Conservation (phyloP, 2,329 filamentous ascomycete genomes). For the Ophiostoma populinum region DNA sequence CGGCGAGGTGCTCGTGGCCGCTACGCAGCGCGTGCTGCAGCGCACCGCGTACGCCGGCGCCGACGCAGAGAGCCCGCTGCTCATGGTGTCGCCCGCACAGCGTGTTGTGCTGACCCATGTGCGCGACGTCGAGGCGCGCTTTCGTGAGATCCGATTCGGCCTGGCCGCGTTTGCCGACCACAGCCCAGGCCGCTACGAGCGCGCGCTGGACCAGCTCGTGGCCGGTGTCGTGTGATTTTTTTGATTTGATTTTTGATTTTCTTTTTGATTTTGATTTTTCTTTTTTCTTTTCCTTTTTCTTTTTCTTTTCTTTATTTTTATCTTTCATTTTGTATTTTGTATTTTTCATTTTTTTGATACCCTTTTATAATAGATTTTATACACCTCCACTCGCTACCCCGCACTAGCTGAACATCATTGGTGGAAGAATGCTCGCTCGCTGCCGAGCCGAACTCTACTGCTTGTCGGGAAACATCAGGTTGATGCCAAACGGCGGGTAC, state of each 20-base stretch:
- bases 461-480: slow-evolving; percentile 61
- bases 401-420: too few species aligned
- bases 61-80: background rate
- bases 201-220: slow-evolving; percentile 42
- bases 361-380: background rate
- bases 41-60: slow-evolving; percentile 42
- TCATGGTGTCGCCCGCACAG: slow-evolving; percentile 36
- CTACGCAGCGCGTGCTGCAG: slow-evolving; percentile 49
- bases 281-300: background rate
- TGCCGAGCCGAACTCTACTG: too few species aligned
- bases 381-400: background rate
- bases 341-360: background rate
- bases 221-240: too few species aligned
- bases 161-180: slow-evolving; percentile 62
- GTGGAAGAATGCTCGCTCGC: too few species aligned
- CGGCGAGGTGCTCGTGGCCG: slow-evolving; percentile 58
- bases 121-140: slow-evolving; percentile 50
- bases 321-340: background rate
- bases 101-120: slow-evolving; percentile 55
- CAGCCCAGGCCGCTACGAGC: slow-evolving; percentile 57
- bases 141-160: slow-evolving; percentile 54
- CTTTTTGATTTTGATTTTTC: background rate
- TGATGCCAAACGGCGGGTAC: slow-evolving; percentile 49
- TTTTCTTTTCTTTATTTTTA: background rate
- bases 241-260: background rate